Base-by-base conservation (phyloP, 1,284 basidiomycete species). In the Fomitopsis schrenkii region DNA sequence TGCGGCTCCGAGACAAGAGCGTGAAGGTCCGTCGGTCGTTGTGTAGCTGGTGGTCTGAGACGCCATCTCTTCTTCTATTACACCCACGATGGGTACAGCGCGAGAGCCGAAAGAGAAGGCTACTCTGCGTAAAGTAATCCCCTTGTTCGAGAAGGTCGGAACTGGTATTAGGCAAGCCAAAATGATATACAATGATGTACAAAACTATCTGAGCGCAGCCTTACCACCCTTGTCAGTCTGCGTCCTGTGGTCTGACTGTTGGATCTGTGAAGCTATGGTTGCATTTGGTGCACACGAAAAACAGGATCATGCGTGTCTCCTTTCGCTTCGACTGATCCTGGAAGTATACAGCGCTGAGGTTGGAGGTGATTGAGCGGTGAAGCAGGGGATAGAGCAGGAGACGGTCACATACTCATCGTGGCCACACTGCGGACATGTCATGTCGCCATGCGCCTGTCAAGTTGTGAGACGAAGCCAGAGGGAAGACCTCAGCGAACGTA, bases 281-380 rank as follows among this genome's bases (percentile, higher is more conserved):
- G 74, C 93, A 97, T 71, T 89, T 88, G n/a, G 86, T 85, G 72
- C 95, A 97, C 53, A 94, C 92, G 74, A 90, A 97, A 79, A 97
- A 97, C 1, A 97, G 83, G 45, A 93, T 94, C 95, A 95, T 95
- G 3, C 90, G 83, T 1, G 91, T 97, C 70, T 95, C 93, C 69
- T 92, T 93, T 58, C 95, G 87, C 72, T 95, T 95, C 15, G 93
- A 96, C 74, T 97, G 95, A 76, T 97, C 95, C 76, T 97, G 95
- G 75, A 91, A 97, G 73, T 92, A 87, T 15, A 97, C 95, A 55
- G 93, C 87, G 70, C 94, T 96, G 68, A 33, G 8, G 17, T 12
- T 8, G 53, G 41, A 48, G 12, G 22, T 14, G 22, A 7, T 14
- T 19, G 52, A 33, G 52, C 35, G n/a, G 9, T 19, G 14, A 30